These are phyloP conservation scores for Achaetomiella virescens DNA, from an alignment of 495 filamentous ascomycete genomes.

Conservation along the genomic window DNA sequence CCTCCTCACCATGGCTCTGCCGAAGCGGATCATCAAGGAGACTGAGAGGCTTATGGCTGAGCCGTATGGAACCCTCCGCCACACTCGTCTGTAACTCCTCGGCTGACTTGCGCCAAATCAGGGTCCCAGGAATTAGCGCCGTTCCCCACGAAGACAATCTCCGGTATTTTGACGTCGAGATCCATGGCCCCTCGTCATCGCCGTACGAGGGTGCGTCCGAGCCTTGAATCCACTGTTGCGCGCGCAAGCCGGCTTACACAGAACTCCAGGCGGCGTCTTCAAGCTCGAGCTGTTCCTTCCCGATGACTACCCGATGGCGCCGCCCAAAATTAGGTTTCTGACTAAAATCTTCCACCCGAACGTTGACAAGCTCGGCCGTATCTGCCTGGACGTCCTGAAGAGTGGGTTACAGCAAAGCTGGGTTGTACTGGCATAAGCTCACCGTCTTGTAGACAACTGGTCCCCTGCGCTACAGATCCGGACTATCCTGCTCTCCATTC, in stretches of 20 bases:
- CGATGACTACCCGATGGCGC: constrained; percentile 98
- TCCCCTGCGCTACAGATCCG: constrained; percentile 96
- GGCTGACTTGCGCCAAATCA: constrained; percentile 34
- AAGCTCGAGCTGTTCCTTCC: constrained; percentile 98
- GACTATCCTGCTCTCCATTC: constrained; percentile 94
- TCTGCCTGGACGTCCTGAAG: constrained; percentile 96
- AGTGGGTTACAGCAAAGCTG: constrained; percentile 50
- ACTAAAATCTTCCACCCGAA: constrained; percentile 99
- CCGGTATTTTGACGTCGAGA: constrained; percentile 94
- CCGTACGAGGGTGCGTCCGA: constrained; percentile 74
- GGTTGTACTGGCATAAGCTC: not conserved
- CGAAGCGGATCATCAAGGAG: constrained; percentile 97
- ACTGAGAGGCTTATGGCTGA: constrained; percentile 95
- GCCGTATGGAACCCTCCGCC: constrained; percentile 56
- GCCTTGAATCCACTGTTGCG: not conserved
- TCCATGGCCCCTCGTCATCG: constrained; percentile 88
- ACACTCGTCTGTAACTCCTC: not conserved
- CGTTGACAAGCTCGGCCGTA: constrained; percentile 93
- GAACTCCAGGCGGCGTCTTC: constrained; percentile 76
- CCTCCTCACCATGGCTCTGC: constrained; percentile 58
- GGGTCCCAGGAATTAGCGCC: constrained; percentile 93
- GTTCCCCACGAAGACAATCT: constrained; percentile 98
- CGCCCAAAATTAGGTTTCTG: constrained; percentile 94
- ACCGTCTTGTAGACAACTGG: constrained; percentile 73
- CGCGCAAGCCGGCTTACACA: not conserved